Evolutionary conservation across 1,284 basidiomycete species (phyloP).

Genomic region (Sparassis latifolia): DNA sequence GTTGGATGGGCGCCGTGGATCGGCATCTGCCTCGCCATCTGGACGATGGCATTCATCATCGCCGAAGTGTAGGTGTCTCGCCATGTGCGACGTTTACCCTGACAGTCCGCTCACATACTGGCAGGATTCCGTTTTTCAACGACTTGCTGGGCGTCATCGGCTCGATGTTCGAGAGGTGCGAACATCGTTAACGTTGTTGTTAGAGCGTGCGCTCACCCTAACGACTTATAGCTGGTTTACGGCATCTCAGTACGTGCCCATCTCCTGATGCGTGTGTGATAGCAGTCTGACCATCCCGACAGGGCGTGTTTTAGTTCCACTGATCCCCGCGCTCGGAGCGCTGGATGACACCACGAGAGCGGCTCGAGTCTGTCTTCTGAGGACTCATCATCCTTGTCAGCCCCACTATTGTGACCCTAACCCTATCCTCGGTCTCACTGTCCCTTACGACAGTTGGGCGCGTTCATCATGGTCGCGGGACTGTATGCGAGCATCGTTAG

Average conservation of each 20-base stretch:
- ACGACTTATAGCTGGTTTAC: constrained; percentile 20
- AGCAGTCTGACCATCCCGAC: not conserved
- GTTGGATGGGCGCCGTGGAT: constrained; percentile 26
- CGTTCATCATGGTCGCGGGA: constrained; percentile 28
- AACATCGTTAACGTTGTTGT: not conserved
- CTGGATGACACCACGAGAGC: constrained; percentile 21
- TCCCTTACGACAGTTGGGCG: constrained; percentile 17
- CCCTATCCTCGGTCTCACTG: constrained; percentile 2
- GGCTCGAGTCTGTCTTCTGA: constrained; percentile 22
- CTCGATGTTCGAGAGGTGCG: constrained; percentile 24
- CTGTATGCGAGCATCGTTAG: constrained; percentile 24
- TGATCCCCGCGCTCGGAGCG: constrained; percentile 18
- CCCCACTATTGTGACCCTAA: constrained; percentile 4
- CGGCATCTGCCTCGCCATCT: constrained; percentile 22
- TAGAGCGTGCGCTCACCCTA: not conserved
- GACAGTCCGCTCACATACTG: not conserved
- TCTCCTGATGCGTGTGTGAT: not conserved
- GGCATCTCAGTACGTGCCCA: constrained; percentile 21
- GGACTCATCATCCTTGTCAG: constrained; percentile 19
- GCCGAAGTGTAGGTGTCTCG: constrained; percentile 24
- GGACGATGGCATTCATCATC: constrained; percentile 24
- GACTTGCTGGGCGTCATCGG: constrained; percentile 26
- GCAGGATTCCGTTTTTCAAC: constrained; percentile 29
- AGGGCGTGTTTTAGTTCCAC: constrained; percentile 28
- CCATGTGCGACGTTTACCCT: not conserved